Evolutionary conservation across 1,284 basidiomycete species (phyloP).

Genomic region (Ceratobasidium sp.): DNA sequence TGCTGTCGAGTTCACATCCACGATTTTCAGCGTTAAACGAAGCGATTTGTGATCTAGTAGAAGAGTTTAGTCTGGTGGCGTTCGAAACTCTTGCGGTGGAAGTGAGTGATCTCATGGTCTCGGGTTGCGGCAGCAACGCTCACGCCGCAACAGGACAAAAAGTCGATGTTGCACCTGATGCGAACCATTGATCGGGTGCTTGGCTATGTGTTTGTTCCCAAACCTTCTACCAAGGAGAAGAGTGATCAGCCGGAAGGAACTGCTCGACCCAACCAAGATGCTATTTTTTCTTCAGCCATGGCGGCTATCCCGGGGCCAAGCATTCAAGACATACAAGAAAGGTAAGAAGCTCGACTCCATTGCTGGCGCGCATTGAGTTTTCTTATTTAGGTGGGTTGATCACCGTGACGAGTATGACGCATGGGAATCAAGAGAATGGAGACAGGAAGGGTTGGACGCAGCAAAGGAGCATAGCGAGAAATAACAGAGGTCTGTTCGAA

Average conservation of each 20-base stretch:
- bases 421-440: slow-evolving; percentile 43
- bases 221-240: slow-evolving; percentile 58
- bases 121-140: neutral
- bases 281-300: slow-evolving; percentile 70
- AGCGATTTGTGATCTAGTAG: slow-evolving; percentile 89
- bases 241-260: slow-evolving; percentile 54
- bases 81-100: slow-evolving; percentile 98
- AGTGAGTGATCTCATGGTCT: slow-evolving; percentile 55
- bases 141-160: slow-evolving; percentile 72
- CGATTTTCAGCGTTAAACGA: slow-evolving; percentile 83
- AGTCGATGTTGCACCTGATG: slow-evolving; percentile 88
- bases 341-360: slow-evolving; percentile 57
- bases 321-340: slow-evolving; percentile 83
- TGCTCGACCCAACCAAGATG: slow-evolving; percentile 66
- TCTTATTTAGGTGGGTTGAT: slow-evolving; percentile 40
- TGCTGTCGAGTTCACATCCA: slow-evolving; percentile 69
- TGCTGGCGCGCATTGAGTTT: neutral
- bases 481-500: neutral
- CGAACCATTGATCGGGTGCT: slow-evolving; percentile 86
- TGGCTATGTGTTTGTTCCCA: slow-evolving; percentile 84
- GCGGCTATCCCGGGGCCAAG: slow-evolving; percentile 63
- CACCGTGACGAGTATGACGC: slow-evolving; percentile 39
- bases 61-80: slow-evolving; percentile 93
- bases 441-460: slow-evolving; percentile 38
- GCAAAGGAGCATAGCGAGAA: neutral